Base-by-base conservation (phyloP, 192 early-diverging fungal species). In the Mortierella antarctica region DNA sequence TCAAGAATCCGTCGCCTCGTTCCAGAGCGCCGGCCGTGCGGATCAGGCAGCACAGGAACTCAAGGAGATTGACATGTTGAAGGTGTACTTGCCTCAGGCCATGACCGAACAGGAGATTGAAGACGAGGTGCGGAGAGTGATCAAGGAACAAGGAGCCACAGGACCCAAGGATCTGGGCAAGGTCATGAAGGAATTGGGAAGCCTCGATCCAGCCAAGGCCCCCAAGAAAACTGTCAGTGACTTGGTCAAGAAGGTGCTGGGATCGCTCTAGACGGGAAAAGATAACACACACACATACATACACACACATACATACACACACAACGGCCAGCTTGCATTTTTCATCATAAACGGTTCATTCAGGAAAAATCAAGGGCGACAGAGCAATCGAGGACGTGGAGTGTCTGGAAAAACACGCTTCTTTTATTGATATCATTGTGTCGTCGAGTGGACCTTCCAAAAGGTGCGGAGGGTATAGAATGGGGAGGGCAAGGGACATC, bases 121-220 rank as follows among this genome's bases (percentile, higher is more conserved):
- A 70, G 83, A 63, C 1, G 81, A 90, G 31, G 88, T 94, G 2
- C 75, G 82, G 12, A 69, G 62, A 21, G 82, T 90, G 13, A 88
- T 92, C 45, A 72, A 77, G 48, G 72, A 89, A 55, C 58, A 88
- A 12, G 90, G 91, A 31, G 92, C 89, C 20, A 70, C 65, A 11
- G 83, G 89, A 7, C 67, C 86, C 41, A 95, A 94, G 84, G 94
- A 94, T 57, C 82, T 98, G 81, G 95, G 96, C 23, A 87, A 88
- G 48, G 90, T 98, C 21, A 96, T 98, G 94, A 94, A 94, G 82
- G 91, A 87, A 57, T 84, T 93, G 45, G 71, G 74, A 9, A 85
- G 85, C 8, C 73, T 96, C 50, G 92, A 91, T 70, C 74, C 90
- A 11, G 87, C 92, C 8, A 85, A 81, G 45, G 96, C 94, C 7